Conservation (phyloP, 1,284 basidiomycete species). For the Cryptococcus sp. region DNA sequence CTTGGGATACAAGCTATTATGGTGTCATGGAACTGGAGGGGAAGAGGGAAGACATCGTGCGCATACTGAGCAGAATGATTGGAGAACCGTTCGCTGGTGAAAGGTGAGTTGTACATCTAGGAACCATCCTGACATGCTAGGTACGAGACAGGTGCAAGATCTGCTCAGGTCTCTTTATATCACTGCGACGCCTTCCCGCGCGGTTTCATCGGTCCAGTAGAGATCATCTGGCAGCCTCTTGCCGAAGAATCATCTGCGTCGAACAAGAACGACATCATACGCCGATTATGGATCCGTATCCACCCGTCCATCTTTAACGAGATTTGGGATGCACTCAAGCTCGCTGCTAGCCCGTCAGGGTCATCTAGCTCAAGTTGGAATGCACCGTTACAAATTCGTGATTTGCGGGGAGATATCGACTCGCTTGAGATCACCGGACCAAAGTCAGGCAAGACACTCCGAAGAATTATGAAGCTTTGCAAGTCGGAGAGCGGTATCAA, state of each 20-base stretch:
- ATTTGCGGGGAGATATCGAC: conserved; percentile 69
- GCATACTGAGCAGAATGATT: conserved; percentile 56
- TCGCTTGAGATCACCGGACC: conserved; percentile 85
- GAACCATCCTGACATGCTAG: conserved; percentile 48
- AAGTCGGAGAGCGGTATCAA: conserved; percentile 62
- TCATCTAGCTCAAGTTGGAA: background rate
- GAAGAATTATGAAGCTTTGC: conserved; percentile 66
- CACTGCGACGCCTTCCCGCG: conserved; percentile 62
- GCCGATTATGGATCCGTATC: conserved; percentile 67
- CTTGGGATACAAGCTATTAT: conserved; percentile 85
- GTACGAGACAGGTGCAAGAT: conserved; percentile 59
- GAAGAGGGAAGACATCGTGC: conserved; percentile 59
- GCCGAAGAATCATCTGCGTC: background rate
- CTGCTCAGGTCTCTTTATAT: conserved; percentile 47
- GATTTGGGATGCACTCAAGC: conserved; percentile 59
- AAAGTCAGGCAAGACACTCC: conserved; percentile 73
- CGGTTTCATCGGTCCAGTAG: conserved; percentile 67
- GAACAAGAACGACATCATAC: conserved; percentile 20
- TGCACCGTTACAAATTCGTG: conserved; percentile 61
- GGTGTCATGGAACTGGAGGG: conserved; percentile 73
- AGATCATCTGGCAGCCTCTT: conserved; percentile 68
- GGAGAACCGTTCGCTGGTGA: conserved; percentile 38
- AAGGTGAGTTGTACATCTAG: conserved; percentile 27
- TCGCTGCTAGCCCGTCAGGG: background rate
- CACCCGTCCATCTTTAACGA: conserved; percentile 72